Conservation (phyloP, 352 stramenopile species). For the Phytopythium boreale region DNA sequence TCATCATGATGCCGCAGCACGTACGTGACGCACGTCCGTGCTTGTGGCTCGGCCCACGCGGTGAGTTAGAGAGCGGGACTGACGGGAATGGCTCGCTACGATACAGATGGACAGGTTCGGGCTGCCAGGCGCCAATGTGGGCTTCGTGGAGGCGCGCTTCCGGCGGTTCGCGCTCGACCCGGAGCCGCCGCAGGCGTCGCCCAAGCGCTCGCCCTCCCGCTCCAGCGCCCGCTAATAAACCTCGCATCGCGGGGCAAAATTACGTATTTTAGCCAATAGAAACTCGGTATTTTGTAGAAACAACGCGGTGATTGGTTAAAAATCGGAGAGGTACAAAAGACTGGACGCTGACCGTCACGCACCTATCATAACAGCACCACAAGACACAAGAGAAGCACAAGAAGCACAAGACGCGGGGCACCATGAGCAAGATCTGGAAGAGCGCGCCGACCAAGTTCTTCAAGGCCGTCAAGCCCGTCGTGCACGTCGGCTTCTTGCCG, state of each 20-base stretch:
- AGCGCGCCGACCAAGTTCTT: conserved; percentile 69
- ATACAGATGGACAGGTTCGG: conserved; percentile 57
- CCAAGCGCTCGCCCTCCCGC: not conserved
- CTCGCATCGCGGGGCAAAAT: not conserved
- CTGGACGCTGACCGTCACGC: conserved; percentile 1
- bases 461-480: conserved; percentile 82
- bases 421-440: conserved; percentile 73
- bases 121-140: conserved; percentile 31
- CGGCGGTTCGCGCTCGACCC: conserved; percentile 53
- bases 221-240: not conserved
- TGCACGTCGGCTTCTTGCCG: conserved; percentile 80
- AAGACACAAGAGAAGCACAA: not conserved
- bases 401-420: conserved; percentile 12
- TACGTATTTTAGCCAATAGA: conserved; percentile 10
- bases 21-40: conserved; percentile 18
- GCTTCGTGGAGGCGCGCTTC: conserved; percentile 69
- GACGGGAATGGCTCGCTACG: not conserved
- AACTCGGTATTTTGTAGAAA: not conserved
- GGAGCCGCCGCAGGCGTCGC: conserved; percentile 13
- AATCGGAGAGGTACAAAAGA: conserved; percentile 6
- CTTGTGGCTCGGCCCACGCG: not conserved
- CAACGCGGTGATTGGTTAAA: conserved; percentile 10
- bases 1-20: conserved; percentile 70
- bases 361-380: not conserved
- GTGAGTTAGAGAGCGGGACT: not conserved